Percentiles rank a stretch among this genome's conserved stretches.
Evolutionary conservation across 1,284 basidiomycete species (phyloP).

Genomic region (Sporisorium iseilematis-ciliati): DNA sequence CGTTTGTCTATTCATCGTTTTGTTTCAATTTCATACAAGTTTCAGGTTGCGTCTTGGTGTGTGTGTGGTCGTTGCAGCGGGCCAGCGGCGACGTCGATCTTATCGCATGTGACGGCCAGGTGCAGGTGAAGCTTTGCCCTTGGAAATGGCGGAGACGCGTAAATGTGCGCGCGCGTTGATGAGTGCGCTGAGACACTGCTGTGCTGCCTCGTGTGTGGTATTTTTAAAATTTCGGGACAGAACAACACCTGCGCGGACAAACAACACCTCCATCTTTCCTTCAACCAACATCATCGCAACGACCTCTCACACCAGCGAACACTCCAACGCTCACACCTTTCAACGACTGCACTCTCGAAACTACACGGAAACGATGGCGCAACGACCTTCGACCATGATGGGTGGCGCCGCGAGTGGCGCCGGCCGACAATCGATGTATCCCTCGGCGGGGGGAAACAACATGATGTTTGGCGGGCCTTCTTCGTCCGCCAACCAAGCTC

Average conservation of each 20-base stretch:
- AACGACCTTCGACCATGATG: slow-evolving; percentile 33
- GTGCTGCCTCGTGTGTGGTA: slow-evolving; percentile 5
- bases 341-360: neutral
- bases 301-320: neutral
- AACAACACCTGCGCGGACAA: slow-evolving; percentile 16
- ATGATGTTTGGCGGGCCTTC: slow-evolving; percentile 49
- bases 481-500: slow-evolving; percentile 47
- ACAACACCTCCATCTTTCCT: slow-evolving; percentile 14
- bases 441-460: slow-evolving; percentile 30
- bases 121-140: neutral
- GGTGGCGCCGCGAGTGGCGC: slow-evolving; percentile 14
- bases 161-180: slow-evolving; percentile 28
- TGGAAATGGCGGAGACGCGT: slow-evolving; percentile 25
- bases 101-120: neutral
- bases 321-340: neutral
- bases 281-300: slow-evolving; percentile 5
- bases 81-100: too few species aligned
- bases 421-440: slow-evolving; percentile 46
- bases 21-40: slow-evolving; percentile 15
- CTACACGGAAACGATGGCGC: slow-evolving; percentile 24
- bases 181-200: slow-evolving; percentile 6
- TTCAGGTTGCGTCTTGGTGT: neutral
- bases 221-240: slow-evolving; percentile 8
- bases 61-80: too few species aligned
- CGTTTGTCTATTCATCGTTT: slow-evolving; percentile 21